Percentiles rank a stretch among this genome's conserved stretches.
Evolutionary conservation across 2,329 filamentous ascomycete species (phyloP).

Genomic region (Curvularia spicifera): DNA sequence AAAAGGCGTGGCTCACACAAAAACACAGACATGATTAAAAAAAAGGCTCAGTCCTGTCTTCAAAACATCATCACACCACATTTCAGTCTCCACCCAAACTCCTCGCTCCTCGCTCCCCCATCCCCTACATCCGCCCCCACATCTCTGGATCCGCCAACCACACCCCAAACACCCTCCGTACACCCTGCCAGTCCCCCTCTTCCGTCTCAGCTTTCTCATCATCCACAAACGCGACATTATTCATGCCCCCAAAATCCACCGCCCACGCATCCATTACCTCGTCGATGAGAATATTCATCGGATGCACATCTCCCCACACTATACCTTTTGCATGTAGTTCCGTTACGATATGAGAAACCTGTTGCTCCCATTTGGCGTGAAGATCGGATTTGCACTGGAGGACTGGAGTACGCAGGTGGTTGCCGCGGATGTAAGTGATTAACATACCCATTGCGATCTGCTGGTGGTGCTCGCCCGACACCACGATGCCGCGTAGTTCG

Average conservation of each 20-base stretch:
- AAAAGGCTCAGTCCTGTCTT: no score
- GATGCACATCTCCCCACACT: constrained; percentile 29
- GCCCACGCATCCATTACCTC: constrained; percentile 43
- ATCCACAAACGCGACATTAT: constrained; percentile 48
- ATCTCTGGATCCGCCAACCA: constrained; percentile 5
- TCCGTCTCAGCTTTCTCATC: constrained; percentile 43
- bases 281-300: constrained; percentile 48
- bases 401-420: background rate
- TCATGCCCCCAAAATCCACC: constrained; percentile 49
- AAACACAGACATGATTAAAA: no score
- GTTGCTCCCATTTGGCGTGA: background rate
- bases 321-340: constrained; percentile 19
- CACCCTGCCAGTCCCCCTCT: constrained; percentile 34
- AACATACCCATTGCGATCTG: background rate
- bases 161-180: constrained; percentile 4
- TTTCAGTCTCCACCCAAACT: no score
- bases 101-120: no score
- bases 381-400: background rate
- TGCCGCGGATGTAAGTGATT: background rate
- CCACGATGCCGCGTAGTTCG: constrained; percentile 1
- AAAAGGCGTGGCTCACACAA: no score
- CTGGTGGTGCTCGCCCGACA: background rate
- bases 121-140: background rate
- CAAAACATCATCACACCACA: no score
- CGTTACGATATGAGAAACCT: background rate